phyloP scores from a whole-genome alignment of 192 early-diverging fungal genomes.

The Coemansia sp. region DNA sequence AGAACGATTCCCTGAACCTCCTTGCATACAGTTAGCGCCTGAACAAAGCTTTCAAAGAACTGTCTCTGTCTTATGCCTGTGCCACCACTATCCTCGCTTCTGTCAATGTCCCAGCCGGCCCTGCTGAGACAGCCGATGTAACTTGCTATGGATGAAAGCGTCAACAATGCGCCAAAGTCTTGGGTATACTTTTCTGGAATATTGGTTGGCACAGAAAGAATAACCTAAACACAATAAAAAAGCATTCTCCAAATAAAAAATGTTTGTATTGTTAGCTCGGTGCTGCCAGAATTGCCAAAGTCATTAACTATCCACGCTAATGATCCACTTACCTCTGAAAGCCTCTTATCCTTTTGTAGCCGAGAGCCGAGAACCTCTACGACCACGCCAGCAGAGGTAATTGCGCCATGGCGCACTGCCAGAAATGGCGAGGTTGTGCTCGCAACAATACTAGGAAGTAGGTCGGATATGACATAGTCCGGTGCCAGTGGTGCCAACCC shows the following conservation, averaged over 20 bases:
- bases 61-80: constrained; percentile 2
- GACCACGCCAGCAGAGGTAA: constrained; percentile 35
- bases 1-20: constrained; percentile 20
- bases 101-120: constrained; percentile 33
- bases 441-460: constrained; percentile 61
- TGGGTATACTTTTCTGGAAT: constrained; percentile 50
- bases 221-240: constrained; percentile 13
- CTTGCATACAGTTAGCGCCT: constrained; percentile 27
- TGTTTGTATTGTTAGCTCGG: no score
- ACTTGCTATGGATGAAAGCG: constrained; percentile 48
- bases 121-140: constrained; percentile 56
- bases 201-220: constrained; percentile 22
- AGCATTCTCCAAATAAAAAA: neutral
- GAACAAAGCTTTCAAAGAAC: constrained; percentile 36
- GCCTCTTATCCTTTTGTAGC: constrained; percentile 9
- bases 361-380: constrained; percentile 28
- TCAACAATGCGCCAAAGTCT: constrained; percentile 62
- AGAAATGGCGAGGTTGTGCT: constrained; percentile 41
- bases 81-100: neutral
- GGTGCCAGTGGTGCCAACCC: constrained; percentile 64
- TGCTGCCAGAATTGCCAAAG: no score
- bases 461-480: constrained; percentile 52
- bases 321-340: constrained; percentile 24
- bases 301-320: neutral
- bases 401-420: constrained; percentile 55